These are phyloP conservation scores for Beauveria medogensis DNA, from an alignment of 2,329 filamentous ascomycete species.

Conservation along the genomic window DNA sequence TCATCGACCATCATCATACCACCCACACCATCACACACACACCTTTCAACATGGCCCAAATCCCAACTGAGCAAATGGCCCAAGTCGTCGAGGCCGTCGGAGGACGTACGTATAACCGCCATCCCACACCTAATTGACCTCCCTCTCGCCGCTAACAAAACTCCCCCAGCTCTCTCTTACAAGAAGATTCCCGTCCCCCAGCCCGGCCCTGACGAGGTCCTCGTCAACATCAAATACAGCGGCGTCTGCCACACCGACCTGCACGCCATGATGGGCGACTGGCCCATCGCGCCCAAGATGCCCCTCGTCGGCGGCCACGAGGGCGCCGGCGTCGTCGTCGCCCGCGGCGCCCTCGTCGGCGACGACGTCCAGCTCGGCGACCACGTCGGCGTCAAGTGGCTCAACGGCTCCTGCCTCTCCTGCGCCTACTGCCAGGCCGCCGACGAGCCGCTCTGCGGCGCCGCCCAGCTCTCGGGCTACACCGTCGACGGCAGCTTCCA, in stretches of 20 bases:
- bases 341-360: constrained; percentile 65
- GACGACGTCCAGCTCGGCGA: constrained; percentile 71
- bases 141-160: neutral
- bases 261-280: constrained; percentile 77
- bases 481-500: constrained; percentile 91
- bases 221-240: constrained; percentile 84
- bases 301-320: constrained; percentile 78
- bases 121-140: constrained; percentile 12
- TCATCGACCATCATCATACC: neutral
- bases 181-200: constrained; percentile 75
- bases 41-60: constrained; percentile 30
- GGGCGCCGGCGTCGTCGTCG: constrained; percentile 76
- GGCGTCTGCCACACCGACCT: constrained; percentile 87
- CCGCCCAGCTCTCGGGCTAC: constrained; percentile 75
- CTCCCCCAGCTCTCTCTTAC: constrained; percentile 50
- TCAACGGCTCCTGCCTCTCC: constrained; percentile 76
- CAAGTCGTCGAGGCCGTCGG: constrained; percentile 81
- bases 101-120: constrained; percentile 41
- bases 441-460: constrained; percentile 75
- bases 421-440: constrained; percentile 76
- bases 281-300: constrained; percentile 74
- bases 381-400: constrained; percentile 84
- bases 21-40: constrained; percentile 5
- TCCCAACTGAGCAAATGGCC: constrained; percentile 84
- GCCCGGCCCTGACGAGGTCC: constrained; percentile 82